A percentile compares a stretch with the other conserved stretches of the same genome.
phyloP scores from a whole-genome alignment of 2,329 filamentous ascomycete genomes.

The Onygena corvina region DNA sequence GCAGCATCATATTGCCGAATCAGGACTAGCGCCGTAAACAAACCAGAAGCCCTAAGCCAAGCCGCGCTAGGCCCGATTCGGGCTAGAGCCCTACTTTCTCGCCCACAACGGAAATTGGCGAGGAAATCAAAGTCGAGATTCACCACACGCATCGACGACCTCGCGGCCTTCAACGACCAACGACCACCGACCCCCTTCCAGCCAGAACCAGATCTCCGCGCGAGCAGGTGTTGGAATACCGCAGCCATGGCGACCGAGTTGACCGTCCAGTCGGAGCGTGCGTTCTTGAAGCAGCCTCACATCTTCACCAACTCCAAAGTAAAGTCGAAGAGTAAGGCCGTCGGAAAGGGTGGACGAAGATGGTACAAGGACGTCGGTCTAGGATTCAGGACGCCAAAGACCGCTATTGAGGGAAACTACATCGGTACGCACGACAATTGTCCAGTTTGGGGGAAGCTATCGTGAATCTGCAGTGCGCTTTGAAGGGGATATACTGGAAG shows the following conservation, averaged over 20 bases:
- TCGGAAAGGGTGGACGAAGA: constrained; percentile 87
- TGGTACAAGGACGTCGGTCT: constrained; percentile 99
- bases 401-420: constrained; percentile 96
- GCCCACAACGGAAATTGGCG: constrained; percentile 29
- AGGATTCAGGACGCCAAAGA: constrained; percentile 97
- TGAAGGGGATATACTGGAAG: neutral
- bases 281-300: constrained; percentile 99
- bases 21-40: constrained; percentile 29
- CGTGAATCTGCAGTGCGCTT: neutral
- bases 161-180: constrained; percentile 21
- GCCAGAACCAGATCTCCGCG: constrained; percentile 22
- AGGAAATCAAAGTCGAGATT: constrained; percentile 19
- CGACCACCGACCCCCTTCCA: constrained; percentile 15
- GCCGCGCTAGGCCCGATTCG: constrained; percentile 20
- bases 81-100: constrained; percentile 14
- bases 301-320: constrained; percentile 98
- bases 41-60: constrained; percentile 35
- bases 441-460: neutral
- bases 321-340: constrained; percentile 65
- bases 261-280: constrained; percentile 99
- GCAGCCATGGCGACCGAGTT: constrained; percentile 91
- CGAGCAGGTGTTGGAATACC: constrained; percentile 29
- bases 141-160: constrained; percentile 18
- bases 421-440: constrained; percentile 63
- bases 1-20: constrained; percentile 19